Percentiles rank a stretch among this genome's conserved stretches.
phyloP scores from a whole-genome alignment of 371 early-diverging fungal genomes.

The Mortierella sp. region DNA sequence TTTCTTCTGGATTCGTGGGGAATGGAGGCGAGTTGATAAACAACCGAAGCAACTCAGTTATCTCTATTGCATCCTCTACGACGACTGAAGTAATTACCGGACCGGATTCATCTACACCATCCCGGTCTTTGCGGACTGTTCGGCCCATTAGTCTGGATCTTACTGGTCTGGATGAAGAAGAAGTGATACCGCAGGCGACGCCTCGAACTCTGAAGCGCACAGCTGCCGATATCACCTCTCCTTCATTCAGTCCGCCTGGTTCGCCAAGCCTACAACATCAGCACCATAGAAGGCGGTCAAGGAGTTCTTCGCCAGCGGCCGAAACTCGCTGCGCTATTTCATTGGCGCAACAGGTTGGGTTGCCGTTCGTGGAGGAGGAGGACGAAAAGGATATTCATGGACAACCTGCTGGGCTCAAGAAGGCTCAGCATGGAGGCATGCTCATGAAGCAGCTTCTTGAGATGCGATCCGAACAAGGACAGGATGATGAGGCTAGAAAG shows the following conservation, averaged over 20 bases:
- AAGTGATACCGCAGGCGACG: background rate
- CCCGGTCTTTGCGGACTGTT: constrained; percentile 6
- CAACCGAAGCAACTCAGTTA: constrained; percentile 34
- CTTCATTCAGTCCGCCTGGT: constrained; percentile 20
- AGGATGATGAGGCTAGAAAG: background rate
- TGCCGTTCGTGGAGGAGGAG: constrained; percentile 21
- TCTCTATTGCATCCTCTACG: constrained; percentile 21
- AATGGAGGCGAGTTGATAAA: background rate
- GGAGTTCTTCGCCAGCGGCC: constrained; percentile 11
- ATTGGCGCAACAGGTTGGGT: background rate
- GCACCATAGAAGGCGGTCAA: constrained; percentile 12
- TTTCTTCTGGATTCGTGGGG: background rate
- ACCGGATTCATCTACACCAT: constrained; percentile 19
- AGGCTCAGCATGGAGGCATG: constrained; percentile 1
- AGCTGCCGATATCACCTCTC: constrained; percentile 25
- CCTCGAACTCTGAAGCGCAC: constrained; percentile 31
- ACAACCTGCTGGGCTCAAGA: background rate
- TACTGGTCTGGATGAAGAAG: constrained; percentile 24
- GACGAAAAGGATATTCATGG: background rate
- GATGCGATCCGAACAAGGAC: background rate
- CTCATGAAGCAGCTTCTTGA: constrained; percentile 35
- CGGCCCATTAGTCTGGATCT: constrained; percentile 22
- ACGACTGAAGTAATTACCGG: constrained; percentile 16
- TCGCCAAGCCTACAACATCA: constrained; percentile 3
- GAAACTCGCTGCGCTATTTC: background rate